Evolutionary conservation across 495 filamentous ascomycete species (phyloP).

Genomic region (Aspergillus asperescens): DNA sequence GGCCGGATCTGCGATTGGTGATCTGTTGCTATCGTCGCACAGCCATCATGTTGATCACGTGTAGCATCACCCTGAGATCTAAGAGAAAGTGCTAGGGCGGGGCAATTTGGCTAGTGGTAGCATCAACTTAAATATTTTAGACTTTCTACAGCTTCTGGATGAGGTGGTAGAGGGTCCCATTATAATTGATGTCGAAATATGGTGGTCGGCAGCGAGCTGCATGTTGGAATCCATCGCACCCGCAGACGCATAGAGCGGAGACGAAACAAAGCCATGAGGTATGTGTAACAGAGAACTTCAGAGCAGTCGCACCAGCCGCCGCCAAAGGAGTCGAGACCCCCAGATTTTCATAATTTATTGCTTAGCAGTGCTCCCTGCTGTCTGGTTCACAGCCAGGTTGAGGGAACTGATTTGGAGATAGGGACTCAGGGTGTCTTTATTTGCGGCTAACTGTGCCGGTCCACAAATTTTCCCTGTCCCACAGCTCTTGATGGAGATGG

Average conservation of each 20-base stretch:
- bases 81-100: too few relatives aligned
- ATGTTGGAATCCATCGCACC: not conserved
- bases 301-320: not conserved
- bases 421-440: not conserved
- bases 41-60: too few relatives aligned
- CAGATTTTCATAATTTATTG: not conserved
- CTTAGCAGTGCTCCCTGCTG: not conserved
- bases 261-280: not conserved
- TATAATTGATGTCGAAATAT: too few relatives aligned
- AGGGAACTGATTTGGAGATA: not conserved
- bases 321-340: not conserved
- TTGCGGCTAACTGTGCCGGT: slow-evolving; percentile 15
- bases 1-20: not conserved
- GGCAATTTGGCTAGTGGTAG: too few relatives aligned
- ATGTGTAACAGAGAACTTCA: slow-evolving; percentile 1
- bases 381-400: too few relatives aligned
- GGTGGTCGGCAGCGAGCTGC: too few relatives aligned
- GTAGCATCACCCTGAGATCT: too few relatives aligned
- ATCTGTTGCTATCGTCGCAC: not conserved
- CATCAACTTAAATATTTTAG: too few relatives aligned
- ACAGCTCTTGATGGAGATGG: slow-evolving; percentile 16
- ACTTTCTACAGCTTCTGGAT: too few relatives aligned
- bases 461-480: slow-evolving; percentile 17
- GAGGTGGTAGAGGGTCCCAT: too few relatives aligned
- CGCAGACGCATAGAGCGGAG: not conserved